Base-by-base conservation (phyloP, 1,284 basidiomycete species). In the Leccinum insigne region DNA sequence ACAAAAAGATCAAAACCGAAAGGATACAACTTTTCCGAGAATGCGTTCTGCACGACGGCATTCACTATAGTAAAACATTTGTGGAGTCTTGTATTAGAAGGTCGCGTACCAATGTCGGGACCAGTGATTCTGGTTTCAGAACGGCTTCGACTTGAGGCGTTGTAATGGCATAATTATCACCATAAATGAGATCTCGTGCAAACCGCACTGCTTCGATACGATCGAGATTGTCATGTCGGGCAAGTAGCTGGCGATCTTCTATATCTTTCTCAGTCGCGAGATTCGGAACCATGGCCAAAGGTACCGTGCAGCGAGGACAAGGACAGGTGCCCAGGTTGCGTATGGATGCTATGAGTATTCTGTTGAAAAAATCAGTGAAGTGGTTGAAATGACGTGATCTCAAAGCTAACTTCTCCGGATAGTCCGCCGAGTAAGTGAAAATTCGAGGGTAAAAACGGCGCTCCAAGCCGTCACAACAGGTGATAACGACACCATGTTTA, bases 131-230 rank as follows among this genome's bases (percentile, higher is more conserved):
- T 21, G 18, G 13, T 23, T 54, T 54, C 2, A 54, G 52, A 1
- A 54, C 2, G 21, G 23, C 23, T 0, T 54, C 21, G 21, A 54
- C 52, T 14, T 54, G 52, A 11, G 21, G 52, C 3, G 52, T 54
- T 13, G 18, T 23, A 0, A 54, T 8, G 13, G 21, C 52, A 0
- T 23, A 54, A 0, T 54, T 21, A 13, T 0, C 13, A 1, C 18
- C 6, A 0, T 54, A 54, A 8, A 54, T 54, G 2, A 54, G 52
- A 0, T 8, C 5, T 26, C 52, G 52, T 18, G 21, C 52, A 21
- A 54, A 26, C 26, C 26, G 26, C 26, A 35, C 13, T 21, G 13
- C 23, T 14, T 56, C 54, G 0, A 56, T 26, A 23, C 54, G 18
- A 21, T 52, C 49, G 2, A 18, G 49, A 56, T 23, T 56, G 21